Percentiles rank a stretch among this genome's conserved stretches.
phyloP scores from a whole-genome alignment of 2,329 filamentous ascomycete species.

The Meredithiella fracta region DNA sequence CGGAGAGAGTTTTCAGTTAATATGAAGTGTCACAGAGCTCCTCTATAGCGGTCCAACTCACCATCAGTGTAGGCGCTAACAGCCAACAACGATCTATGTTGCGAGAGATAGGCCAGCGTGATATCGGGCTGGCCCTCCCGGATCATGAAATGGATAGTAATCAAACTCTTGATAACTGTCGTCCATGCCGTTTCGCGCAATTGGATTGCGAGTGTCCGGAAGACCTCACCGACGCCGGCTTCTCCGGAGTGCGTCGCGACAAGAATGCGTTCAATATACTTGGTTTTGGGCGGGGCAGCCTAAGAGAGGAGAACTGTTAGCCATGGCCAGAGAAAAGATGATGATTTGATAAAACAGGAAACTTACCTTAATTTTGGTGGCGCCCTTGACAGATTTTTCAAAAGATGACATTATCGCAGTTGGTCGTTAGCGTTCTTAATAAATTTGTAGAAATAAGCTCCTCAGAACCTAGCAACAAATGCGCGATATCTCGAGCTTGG shows the following conservation, averaged over 20 bases:
- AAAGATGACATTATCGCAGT: slow-evolving; percentile 38
- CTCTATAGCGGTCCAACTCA: slow-evolving; percentile 28
- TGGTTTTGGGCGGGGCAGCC: slow-evolving; percentile 79
- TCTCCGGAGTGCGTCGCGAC: slow-evolving; percentile 90
- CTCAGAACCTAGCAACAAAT: no score
- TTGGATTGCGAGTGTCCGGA: slow-evolving; percentile 74
- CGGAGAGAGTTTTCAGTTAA: background rate
- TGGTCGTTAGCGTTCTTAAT: no score
- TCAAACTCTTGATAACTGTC: slow-evolving; percentile 95
- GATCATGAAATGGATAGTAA: slow-evolving; percentile 94
- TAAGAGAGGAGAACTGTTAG: slow-evolving; percentile 11
- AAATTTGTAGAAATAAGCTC: no score
- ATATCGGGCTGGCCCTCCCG: slow-evolving; percentile 82
- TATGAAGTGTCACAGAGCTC: background rate
- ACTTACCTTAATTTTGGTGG: slow-evolving; percentile 83
- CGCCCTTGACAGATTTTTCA: slow-evolving; percentile 98
- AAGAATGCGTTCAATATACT: slow-evolving; percentile 97
- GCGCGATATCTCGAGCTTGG: no score
- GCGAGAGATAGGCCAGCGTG: slow-evolving; percentile 68
- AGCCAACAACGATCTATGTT: slow-evolving; percentile 66
- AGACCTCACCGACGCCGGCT: slow-evolving; percentile 87
- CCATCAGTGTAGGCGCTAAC: slow-evolving; percentile 87
- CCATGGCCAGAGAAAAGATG: background rate
- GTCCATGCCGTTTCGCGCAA: slow-evolving; percentile 97
- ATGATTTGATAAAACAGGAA: background rate